Base-by-base conservation (phyloP, 371 early-diverging fungal species). In the Blakeslea trispora region DNA sequence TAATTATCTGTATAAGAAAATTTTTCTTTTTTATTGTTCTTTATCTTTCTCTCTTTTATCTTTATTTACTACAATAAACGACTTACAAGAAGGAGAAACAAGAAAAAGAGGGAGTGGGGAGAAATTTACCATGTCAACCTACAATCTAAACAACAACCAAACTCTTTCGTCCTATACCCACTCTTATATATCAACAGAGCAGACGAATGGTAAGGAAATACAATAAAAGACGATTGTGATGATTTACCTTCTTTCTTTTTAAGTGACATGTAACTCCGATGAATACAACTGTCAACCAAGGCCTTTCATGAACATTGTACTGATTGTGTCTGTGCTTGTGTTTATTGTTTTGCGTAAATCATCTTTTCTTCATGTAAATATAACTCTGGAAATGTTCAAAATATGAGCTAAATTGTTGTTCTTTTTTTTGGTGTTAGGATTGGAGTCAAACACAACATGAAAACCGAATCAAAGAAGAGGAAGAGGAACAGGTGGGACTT, bases 401-500 rank as follows among this genome's bases (percentile, higher is more conserved):
- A 23, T 11, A 6, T 14, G 13, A 19, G 13, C 3, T n/a, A 15
- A 28, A 8, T 15, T 18, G 34, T 15, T 24, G 31, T 28, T n/a
- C n/a, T n/a, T n/a, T n/a, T n/a, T n/a, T n/a, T n/a, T n/a, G n/a
- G n/a, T n/a, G 15, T 22, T 49, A 58, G 58, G 50, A 58, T 14
- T 58, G 51, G 51, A 37, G 50, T 8, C 21, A 21, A 37, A 32
- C 50, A 5, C 10, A 37, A 24, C 28, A 58, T 5, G 45, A 50
- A 18, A 57, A 14, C 1, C 37, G 37, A 37, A 9, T 37, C 11
- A 37, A 37, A 22, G 51, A 50, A 28, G 45, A 51, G 31, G 17
- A 50, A 2, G 58, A 58, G 17, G 58, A 58, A 19, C 51, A 58
- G 39, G 58, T 50, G 10, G 58, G 58, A 18, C 21, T 58, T 15